Conservation (phyloP, 2,329 filamentous ascomycete species). For the Penicillium digitatum region DNA sequence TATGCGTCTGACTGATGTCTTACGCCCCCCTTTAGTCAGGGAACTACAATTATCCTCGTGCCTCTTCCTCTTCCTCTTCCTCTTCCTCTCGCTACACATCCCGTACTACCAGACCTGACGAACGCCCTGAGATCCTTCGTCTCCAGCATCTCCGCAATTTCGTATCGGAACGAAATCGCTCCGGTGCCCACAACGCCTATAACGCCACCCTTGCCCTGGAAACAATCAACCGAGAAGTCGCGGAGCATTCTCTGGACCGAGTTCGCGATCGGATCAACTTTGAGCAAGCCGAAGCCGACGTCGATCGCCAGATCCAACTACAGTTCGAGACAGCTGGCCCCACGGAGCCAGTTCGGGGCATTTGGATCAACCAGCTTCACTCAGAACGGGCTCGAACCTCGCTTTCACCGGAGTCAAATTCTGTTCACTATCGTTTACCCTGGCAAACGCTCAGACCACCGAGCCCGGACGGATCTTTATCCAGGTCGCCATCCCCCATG, state of each 20-base stretch:
- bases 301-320: slow-evolving; percentile 26
- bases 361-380: slow-evolving; percentile 10
- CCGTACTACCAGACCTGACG: slow-evolving; percentile 18
- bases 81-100: slow-evolving; percentile 32
- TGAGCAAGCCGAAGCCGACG: slow-evolving; percentile 25
- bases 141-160: slow-evolving; percentile 40
- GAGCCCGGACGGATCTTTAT: slow-evolving; percentile 18
- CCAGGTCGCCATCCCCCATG: slow-evolving; percentile 26
- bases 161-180: slow-evolving; percentile 36
- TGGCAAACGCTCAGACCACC: slow-evolving; percentile 20
- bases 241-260: slow-evolving; percentile 29
- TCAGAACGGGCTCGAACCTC: slow-evolving; percentile 15
- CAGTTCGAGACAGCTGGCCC: slow-evolving; percentile 9
- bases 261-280: slow-evolving; percentile 23
- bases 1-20: slow-evolving; percentile 6
- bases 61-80: slow-evolving; percentile 39
- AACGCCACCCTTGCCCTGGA: slow-evolving; percentile 36
- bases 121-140: slow-evolving; percentile 27
- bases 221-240: slow-evolving; percentile 40
- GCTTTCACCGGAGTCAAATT: slow-evolving; percentile 7
- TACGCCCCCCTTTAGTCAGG: slow-evolving; percentile 34
- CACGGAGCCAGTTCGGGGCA: slow-evolving; percentile 14
- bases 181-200: slow-evolving; percentile 27
- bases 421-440: background rate
- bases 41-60: slow-evolving; percentile 43